Conservation (phyloP, 192 early-diverging fungal genomes). For the Coemansia sp. region DNA sequence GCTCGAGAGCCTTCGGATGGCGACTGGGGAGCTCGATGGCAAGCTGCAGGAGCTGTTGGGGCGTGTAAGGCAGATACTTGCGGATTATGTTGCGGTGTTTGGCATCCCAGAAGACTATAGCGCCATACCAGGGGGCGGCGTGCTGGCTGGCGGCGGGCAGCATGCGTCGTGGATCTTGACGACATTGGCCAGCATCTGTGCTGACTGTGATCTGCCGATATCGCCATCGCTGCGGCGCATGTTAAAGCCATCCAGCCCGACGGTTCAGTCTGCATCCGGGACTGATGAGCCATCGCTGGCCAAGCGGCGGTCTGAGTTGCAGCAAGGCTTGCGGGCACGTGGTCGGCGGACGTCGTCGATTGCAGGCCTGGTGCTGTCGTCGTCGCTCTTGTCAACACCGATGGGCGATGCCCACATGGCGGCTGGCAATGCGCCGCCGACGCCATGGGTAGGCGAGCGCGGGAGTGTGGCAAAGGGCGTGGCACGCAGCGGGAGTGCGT, state of each 20-base stretch:
- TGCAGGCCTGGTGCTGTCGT: constrained; percentile 35
- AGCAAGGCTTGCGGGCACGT: constrained; percentile 10
- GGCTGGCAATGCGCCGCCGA: constrained; percentile 2
- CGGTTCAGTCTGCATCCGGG: background rate
- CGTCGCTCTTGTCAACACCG: constrained; percentile 15
- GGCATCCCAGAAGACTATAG: constrained; percentile 10
- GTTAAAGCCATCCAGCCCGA: background rate
- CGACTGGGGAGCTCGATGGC: background rate
- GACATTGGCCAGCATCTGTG: constrained; percentile 39
- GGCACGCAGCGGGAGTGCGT: constrained; percentile 15
- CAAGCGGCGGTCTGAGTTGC: constrained; percentile 12
- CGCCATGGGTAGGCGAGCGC: constrained; percentile 4
- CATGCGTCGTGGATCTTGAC: constrained; percentile 39
- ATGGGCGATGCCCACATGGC: background rate
- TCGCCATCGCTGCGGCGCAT: constrained; percentile 8
- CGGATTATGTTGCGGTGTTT: constrained; percentile 32
- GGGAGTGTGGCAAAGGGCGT: background rate
- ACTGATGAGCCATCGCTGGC: background rate
- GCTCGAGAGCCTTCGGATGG: constrained; percentile 8
- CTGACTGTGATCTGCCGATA: constrained; percentile 34
- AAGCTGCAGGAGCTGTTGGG: constrained; percentile 26
- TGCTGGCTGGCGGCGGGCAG: background rate
- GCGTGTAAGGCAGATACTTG: constrained; percentile 18
- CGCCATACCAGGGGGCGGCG: background rate
- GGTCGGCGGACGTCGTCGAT: constrained; percentile 39